Percentiles rank a stretch among this genome's conserved stretches.
phyloP scores from a whole-genome alignment of 2,329 filamentous ascomycete species.

The Claviceps citrina region DNA sequence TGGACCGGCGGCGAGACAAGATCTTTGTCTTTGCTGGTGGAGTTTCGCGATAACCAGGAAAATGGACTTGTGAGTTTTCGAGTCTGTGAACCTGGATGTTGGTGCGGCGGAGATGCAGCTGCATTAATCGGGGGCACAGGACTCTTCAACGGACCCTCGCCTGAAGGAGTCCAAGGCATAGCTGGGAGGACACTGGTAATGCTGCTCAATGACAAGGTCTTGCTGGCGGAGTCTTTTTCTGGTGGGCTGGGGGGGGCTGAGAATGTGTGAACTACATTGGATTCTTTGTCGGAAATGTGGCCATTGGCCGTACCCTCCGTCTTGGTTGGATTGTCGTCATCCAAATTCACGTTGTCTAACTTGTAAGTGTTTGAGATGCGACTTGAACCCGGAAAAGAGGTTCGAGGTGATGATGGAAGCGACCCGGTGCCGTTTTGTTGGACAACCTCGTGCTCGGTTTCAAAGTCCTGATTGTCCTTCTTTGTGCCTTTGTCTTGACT shows the following conservation, averaged over 20 bases:
- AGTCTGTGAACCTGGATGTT: constrained; percentile 22
- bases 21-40: constrained; percentile 41
- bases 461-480: constrained; percentile 8
- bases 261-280: constrained; percentile 9
- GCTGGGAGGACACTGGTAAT: constrained; percentile 58
- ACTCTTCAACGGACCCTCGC: constrained; percentile 33
- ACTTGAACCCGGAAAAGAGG: constrained; percentile 25
- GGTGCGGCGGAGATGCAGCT: constrained; percentile 17
- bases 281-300: neutral
- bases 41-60: constrained; percentile 62
- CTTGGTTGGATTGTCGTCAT: constrained; percentile 34
- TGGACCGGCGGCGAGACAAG: constrained; percentile 37
- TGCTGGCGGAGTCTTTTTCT: constrained; percentile 29
- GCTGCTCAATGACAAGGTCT: constrained; percentile 50
- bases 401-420: constrained; percentile 12
- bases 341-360: constrained; percentile 50
- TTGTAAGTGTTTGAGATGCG: constrained; percentile 32
- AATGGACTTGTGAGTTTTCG: constrained; percentile 81
- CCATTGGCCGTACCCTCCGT: constrained; percentile 16
- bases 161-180: constrained; percentile 54
- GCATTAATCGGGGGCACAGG: constrained; percentile 20
- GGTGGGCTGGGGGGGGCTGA: constrained; percentile 19
- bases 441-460: constrained; percentile 4
- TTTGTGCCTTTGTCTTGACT: constrained; percentile 5
- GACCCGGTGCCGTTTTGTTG: constrained; percentile 10